Conservation (phyloP, 352 stramenopile genomes). For the Phytophthora tentaculata region DNA sequence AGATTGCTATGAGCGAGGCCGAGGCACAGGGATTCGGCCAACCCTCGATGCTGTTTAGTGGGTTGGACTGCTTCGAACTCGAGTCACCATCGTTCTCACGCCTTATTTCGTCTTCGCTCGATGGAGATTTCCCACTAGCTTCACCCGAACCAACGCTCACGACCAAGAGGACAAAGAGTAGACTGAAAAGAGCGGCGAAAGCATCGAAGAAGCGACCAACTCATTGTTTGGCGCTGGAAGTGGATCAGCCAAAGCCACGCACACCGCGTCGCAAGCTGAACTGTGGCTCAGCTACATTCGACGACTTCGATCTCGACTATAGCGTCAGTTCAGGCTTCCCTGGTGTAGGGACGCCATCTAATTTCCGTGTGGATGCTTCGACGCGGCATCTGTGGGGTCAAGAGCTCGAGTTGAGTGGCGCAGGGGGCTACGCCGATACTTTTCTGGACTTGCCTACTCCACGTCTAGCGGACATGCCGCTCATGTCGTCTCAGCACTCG, state of each 20-base stretch:
- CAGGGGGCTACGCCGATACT: conserved; percentile 56
- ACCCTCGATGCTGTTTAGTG: conserved; percentile 62
- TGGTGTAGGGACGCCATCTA: conserved; percentile 74
- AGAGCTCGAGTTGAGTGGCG: conserved; percentile 61
- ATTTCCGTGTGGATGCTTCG: conserved; percentile 46
- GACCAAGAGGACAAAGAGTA: conserved; percentile 48
- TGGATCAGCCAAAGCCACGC: conserved; percentile 65
- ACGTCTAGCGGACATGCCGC: conserved; percentile 56
- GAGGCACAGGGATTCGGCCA: conserved; percentile 33
- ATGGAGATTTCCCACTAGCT: conserved; percentile 24
- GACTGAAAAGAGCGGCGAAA: conserved; percentile 34
- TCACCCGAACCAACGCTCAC: conserved; percentile 21
- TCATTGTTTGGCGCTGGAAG: conserved; percentile 58
- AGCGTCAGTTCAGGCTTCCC: conserved; percentile 39
- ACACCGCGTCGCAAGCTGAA: conserved; percentile 75
- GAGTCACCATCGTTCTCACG: conserved; percentile 70
- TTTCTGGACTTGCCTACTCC: conserved; percentile 80
- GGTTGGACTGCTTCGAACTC: conserved; percentile 71
- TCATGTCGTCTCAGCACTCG: conserved; percentile 31
- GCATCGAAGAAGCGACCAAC: conserved; percentile 64
- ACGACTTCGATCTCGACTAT: conserved; percentile 58
- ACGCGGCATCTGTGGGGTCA: conserved; percentile 64
- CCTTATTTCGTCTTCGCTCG: conserved; percentile 44
- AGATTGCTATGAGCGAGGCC: conserved; percentile 34
- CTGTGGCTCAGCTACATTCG: conserved; percentile 58